These are phyloP conservation scores for Jackrogersella multiformis DNA, from an alignment of 495 filamentous ascomycete species.

Conservation along the genomic window DNA sequence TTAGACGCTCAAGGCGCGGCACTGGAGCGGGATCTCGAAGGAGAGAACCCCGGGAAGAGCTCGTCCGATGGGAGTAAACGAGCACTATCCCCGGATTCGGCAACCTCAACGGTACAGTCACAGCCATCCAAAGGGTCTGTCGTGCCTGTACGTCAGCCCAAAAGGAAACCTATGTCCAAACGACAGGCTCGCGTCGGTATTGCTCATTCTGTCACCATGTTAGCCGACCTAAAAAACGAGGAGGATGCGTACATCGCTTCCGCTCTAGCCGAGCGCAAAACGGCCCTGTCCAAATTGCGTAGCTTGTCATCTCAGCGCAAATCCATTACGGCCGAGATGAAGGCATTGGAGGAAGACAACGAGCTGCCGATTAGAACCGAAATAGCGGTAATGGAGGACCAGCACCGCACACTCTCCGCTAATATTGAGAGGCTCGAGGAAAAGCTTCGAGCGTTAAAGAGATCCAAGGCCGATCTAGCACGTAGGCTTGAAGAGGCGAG, in stretches of 20 bases:
- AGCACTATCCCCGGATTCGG: conserved; percentile 7
- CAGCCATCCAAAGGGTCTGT: conserved; percentile 48
- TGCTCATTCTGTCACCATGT: conserved; percentile 71
- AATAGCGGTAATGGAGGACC: conserved; percentile 56
- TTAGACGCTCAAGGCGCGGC: conserved; percentile 88
- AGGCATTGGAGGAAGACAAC: conserved; percentile 50
- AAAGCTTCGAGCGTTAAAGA: conserved; percentile 73
- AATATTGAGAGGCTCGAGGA: conserved; percentile 70
- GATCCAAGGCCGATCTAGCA: conserved; percentile 67
- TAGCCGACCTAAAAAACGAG: conserved; percentile 76
- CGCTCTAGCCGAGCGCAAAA: conserved; percentile 66
- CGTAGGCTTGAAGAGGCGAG: conserved; percentile 68
- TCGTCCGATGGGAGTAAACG: conserved; percentile 44
- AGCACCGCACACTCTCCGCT: conserved; percentile 62
- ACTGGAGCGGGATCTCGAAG: conserved; percentile 60
- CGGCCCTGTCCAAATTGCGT: conserved; percentile 68
- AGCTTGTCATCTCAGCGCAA: conserved; percentile 64
- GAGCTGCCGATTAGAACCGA: conserved; percentile 47
- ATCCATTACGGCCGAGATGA: conserved; percentile 55
- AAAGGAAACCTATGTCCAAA: conserved; percentile 65
- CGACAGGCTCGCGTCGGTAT: conserved; percentile 76
- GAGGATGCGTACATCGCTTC: conserved; percentile 69
- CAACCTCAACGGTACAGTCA: conserved; percentile 5
- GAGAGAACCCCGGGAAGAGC: conserved; percentile 56
- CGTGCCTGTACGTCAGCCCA: conserved; percentile 71